Percentiles rank a stretch among this genome's conserved stretches.
Conservation (phyloP, 208 protist species). For the Acanthamoeba lenticulata region DNA sequence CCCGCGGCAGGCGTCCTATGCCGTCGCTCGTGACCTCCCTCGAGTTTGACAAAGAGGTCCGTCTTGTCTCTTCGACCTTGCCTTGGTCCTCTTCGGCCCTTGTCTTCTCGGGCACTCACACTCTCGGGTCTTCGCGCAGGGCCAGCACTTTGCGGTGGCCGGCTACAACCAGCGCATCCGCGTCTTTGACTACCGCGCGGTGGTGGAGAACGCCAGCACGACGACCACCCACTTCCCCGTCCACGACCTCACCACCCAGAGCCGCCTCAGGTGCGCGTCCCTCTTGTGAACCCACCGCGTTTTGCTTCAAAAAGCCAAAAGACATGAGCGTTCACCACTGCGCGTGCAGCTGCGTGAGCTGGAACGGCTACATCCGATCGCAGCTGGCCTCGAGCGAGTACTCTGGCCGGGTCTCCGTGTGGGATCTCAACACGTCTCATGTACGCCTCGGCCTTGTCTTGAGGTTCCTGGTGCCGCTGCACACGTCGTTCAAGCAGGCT, state of each 20-base stretch:
- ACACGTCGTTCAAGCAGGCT: not conserved
- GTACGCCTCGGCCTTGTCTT: not conserved
- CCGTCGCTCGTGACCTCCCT: not conserved
- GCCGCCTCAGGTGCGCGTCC: slow-evolving; percentile 59
- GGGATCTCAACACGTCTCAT: slow-evolving; percentile 68
- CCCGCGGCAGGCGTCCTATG: no score
- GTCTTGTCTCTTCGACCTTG: not conserved
- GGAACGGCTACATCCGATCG: slow-evolving; percentile 75
- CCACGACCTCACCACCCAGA: slow-evolving; percentile 49
- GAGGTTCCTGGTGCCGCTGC: no score
- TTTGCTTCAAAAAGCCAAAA: not conserved
- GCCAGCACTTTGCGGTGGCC: slow-evolving; percentile 40
- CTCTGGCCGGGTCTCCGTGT: slow-evolving; percentile 69
- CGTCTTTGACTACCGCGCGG: slow-evolving; percentile 4
- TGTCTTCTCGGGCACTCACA: not conserved
- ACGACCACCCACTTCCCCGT: slow-evolving; percentile 73
- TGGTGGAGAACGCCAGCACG: not conserved
- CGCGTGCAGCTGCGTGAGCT: slow-evolving; percentile 58
- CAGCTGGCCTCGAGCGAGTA: slow-evolving; percentile 74
- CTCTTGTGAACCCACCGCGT: not conserved
- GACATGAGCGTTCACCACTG: not conserved
- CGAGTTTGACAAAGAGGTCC: slow-evolving; percentile 32
- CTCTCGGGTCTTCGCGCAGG: not conserved
- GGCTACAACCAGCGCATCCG: slow-evolving; percentile 52
- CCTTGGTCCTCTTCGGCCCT: not conserved